phyloP scores from a whole-genome alignment of 2,329 filamentous ascomycete species.

The Plenodomus tracheiphilus region DNA sequence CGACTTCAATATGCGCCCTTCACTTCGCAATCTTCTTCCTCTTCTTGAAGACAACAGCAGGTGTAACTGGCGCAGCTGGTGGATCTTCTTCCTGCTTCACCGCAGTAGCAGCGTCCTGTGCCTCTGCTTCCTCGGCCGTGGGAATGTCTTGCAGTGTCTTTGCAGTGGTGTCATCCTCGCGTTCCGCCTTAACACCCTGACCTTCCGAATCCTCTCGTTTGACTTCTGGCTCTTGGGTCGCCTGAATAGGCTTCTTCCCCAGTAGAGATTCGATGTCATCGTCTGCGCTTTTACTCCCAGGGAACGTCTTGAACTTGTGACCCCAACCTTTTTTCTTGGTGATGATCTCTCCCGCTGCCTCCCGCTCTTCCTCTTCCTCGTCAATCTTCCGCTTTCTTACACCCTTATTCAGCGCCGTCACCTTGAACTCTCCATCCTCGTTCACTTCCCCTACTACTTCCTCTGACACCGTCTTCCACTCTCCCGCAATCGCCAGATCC shows the following conservation, averaged over 20 bases:
- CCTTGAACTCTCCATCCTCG: conserved; percentile 52
- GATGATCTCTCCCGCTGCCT: conserved; percentile 57
- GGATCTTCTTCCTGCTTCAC: conserved; percentile 27
- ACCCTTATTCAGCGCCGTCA: conserved; percentile 53
- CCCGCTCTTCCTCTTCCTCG: conserved; percentile 64
- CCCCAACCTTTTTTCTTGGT: conserved; percentile 50
- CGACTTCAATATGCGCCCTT: conserved; percentile 2
- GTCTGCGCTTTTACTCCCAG: conserved; percentile 53
- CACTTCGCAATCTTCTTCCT: conserved; percentile 65
- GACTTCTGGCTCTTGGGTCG: conserved; percentile 29
- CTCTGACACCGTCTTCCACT: conserved; percentile 75
- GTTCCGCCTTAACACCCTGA: conserved; percentile 21
- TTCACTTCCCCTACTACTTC: conserved; percentile 47
- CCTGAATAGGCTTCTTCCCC: conserved; percentile 27
- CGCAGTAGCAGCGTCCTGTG: conserved; percentile 14
- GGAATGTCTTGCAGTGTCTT: conserved; percentile 29
- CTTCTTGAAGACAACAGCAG: conserved; percentile 75
- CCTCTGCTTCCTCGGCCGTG: conserved; percentile 31
- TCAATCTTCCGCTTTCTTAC: conserved; percentile 65
- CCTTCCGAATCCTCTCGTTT: conserved; percentile 50
- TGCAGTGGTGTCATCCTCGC: conserved; percentile 18
- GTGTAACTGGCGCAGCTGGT: conserved; percentile 18
- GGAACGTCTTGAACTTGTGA: conserved; percentile 49
- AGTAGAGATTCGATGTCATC: conserved; percentile 69
- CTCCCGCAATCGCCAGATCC: conserved; percentile 84